These are phyloP conservation scores for Phytophthora sansomeana DNA, from an alignment of 352 stramenopile genomes.

Conservation along the genomic window DNA sequence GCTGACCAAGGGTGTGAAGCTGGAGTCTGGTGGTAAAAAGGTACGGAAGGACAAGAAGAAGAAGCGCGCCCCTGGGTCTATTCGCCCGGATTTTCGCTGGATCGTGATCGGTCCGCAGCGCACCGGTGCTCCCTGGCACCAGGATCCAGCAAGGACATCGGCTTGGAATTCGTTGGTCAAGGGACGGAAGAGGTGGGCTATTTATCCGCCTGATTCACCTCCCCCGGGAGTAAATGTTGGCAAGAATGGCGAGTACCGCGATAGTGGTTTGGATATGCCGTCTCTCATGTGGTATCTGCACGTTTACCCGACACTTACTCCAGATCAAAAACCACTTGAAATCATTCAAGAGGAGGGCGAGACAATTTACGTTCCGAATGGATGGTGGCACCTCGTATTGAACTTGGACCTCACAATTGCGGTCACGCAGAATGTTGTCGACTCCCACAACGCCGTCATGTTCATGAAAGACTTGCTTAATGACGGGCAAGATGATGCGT, in stretches of 20 bases:
- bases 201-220: conserved; percentile 92
- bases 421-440: conserved; percentile 96
- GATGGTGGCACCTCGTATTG: conserved; percentile 98
- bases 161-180: conserved; percentile 96
- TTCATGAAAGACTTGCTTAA: conserved; percentile 80
- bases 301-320: conserved; percentile 81
- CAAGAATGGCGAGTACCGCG: conserved; percentile 60
- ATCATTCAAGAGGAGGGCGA: conserved; percentile 94
- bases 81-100: conserved; percentile 81
- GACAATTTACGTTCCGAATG: conserved; percentile 96
- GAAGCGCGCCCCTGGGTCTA: conserved; percentile 39
- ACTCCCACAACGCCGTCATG: conserved; percentile 80
- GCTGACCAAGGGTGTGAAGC: conserved; percentile 32
- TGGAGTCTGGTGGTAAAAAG: conserved; percentile 48
- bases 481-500: conserved; percentile 66
- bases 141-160: conserved; percentile 95
- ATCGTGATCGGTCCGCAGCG: conserved; percentile 85
- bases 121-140: conserved; percentile 94
- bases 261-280: conserved; percentile 78
- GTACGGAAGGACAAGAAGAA: conserved; percentile 49
- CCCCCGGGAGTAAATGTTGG: conserved; percentile 71
- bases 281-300: conserved; percentile 88
- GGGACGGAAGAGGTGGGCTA: conserved; percentile 95
- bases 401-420: conserved; percentile 96
- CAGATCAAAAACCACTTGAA: conserved; percentile 79